phyloP scores from a whole-genome alignment of 1,284 basidiomycete genomes.

The Baeospora myosura region DNA sequence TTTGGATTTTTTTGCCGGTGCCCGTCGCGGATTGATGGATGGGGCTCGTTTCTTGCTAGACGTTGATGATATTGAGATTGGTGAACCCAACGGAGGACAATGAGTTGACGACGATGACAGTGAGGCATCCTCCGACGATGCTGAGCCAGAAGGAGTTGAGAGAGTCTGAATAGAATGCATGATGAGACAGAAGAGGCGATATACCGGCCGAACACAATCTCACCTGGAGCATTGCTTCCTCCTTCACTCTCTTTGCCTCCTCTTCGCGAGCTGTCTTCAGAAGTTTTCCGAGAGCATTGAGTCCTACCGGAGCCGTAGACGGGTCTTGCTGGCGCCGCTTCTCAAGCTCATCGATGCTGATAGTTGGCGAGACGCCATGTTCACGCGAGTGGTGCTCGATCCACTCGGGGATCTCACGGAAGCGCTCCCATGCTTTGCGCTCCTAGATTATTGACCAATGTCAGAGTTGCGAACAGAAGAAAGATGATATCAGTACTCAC shows the following conservation, averaged over 20 bases:
- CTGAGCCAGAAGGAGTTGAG: neutral
- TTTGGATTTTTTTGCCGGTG: too few species aligned
- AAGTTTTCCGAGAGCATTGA: neutral
- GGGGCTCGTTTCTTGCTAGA: neutral
- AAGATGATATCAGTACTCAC: conserved; percentile 1
- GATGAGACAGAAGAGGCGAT: neutral
- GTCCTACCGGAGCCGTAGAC: neutral
- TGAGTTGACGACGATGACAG: neutral
- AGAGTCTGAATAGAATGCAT: neutral
- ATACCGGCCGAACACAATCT: neutral
- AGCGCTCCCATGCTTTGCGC: conserved; percentile 18
- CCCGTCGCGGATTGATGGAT: too few species aligned
- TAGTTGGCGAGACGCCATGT: conserved; percentile 9
- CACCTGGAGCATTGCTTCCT: neutral
- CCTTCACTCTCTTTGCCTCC: neutral
- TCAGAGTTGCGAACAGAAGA: neutral
- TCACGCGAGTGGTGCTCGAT: conserved; percentile 10
- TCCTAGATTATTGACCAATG: conserved; percentile 2
- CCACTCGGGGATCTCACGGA: conserved; percentile 20
- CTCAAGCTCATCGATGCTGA: conserved; percentile 14
- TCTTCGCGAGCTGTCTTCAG: neutral
- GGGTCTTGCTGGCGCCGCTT: too few species aligned
- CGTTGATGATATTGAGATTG: neutral
- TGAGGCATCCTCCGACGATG: neutral
- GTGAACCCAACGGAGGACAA: neutral